Conservation (phyloP, 345 rosid species). For the Erodium maritimum region DNA sequence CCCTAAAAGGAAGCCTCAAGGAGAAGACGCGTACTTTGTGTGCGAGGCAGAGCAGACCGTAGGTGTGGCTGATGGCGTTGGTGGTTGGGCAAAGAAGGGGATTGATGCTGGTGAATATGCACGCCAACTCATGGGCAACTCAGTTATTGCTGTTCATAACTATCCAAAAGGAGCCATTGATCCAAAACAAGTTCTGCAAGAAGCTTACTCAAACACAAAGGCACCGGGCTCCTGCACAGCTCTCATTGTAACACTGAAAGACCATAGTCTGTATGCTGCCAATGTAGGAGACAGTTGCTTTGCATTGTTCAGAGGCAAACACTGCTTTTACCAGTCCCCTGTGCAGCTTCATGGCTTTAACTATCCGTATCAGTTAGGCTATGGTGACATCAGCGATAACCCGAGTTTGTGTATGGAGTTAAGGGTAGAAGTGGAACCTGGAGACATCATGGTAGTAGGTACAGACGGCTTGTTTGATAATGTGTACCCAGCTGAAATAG, state of each 20-base stretch:
- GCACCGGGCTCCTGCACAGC: constrained; percentile 17
- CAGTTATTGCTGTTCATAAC: background rate
- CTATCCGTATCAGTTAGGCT: constrained; percentile 12
- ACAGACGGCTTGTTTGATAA: constrained; percentile 22
- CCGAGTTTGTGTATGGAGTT: constrained; percentile 3
- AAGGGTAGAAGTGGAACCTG: background rate
- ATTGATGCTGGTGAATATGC: constrained; percentile 12
- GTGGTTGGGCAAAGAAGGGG: constrained; percentile 11
- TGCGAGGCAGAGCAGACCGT: constrained; percentile 1
- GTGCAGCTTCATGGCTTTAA: constrained; percentile 10
- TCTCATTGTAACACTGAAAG: constrained; percentile 3
- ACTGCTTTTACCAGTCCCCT: constrained; percentile 4
- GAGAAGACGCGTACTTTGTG: constrained; percentile 17
- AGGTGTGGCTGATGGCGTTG: constrained; percentile 20
- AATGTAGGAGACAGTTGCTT: constrained; percentile 24
- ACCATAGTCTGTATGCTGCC: background rate
- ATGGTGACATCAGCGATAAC: background rate
- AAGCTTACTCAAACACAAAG: constrained; percentile 7
- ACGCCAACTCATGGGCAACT: constrained; percentile 11
- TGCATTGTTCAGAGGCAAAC: constrained; percentile 8
- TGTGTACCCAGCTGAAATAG: constrained; percentile 8
- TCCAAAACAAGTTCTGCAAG: background rate
- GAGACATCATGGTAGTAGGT: constrained; percentile 18
- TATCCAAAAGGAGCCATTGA: background rate
- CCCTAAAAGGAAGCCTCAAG: constrained; percentile 8